Conservation (phyloP, 257 asterid species). For the Nicotiana tomentosiformis region DNA sequence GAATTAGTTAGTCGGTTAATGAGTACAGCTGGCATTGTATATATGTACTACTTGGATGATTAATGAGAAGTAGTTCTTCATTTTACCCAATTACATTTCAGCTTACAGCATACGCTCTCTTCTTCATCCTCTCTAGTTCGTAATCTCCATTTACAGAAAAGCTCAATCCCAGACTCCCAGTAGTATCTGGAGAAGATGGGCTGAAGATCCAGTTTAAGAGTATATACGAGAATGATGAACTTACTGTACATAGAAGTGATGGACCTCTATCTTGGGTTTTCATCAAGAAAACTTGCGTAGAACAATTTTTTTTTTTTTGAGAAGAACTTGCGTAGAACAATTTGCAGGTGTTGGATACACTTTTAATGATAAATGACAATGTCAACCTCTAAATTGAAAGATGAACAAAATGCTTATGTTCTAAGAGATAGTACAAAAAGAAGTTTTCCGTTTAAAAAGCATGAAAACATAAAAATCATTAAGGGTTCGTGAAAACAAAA, state of each 20-base stretch:
- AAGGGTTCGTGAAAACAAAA: neutral
- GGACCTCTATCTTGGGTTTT: neutral
- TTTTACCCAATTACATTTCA: too few species aligned
- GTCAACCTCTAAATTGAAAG: neutral
- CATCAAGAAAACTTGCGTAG: neutral
- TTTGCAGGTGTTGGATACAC: neutral
- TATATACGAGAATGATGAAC: neutral
- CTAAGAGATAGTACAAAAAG: neutral
- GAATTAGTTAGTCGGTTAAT: too few species aligned
- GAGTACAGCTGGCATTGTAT: too few species aligned
- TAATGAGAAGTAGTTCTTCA: too few species aligned
- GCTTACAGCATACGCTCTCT: too few species aligned
- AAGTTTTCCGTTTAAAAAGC: neutral
- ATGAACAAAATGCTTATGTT: neutral
- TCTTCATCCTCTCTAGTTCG: too few species aligned
- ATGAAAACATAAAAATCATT: neutral
- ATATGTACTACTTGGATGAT: too few species aligned
- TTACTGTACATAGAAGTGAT: neutral
- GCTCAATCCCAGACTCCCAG: too few species aligned
- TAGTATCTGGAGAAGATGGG: too few species aligned
- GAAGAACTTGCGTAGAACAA: neutral
- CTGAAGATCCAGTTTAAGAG: too few species aligned
- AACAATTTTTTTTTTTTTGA: neutral
- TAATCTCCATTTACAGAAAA: too few species aligned
- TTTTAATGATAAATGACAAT: neutral